Conservation (phyloP, 306 rosid species). For the Macrotyloma uniflorum region DNA sequence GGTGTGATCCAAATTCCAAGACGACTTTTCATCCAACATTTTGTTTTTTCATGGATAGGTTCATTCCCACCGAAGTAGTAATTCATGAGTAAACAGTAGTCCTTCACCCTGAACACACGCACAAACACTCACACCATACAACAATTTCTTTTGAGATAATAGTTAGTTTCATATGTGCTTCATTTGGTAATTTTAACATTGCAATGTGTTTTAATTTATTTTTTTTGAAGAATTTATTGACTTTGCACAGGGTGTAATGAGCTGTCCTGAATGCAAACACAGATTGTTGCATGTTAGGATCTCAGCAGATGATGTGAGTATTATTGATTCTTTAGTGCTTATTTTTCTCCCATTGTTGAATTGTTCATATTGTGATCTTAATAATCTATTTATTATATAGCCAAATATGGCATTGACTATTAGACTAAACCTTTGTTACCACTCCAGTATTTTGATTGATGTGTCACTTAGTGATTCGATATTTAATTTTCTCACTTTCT, state of each 20-base stretch:
- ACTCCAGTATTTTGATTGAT: neutral
- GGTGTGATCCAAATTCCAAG: conserved; percentile 53
- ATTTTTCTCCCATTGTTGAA: conserved; percentile 10
- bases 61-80: neutral
- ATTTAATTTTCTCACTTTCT: neutral
- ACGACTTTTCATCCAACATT: conserved; percentile 2
- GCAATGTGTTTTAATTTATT: conserved; percentile 17
- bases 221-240: conserved; percentile 38
- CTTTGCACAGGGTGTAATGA: conserved; percentile 91
- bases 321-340: conserved; percentile 18
- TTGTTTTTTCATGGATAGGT: conserved; percentile 20
- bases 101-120: neutral
- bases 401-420: neutral
- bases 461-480: neutral
- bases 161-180: conserved; percentile 19
- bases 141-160: conserved; percentile 11
- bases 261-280: conserved; percentile 88
- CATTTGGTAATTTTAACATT: conserved; percentile 21
- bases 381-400: neutral
- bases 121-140: neutral
- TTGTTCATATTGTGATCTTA: conserved; percentile 9
- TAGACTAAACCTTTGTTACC: neutral
- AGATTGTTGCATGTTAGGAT: conserved; percentile 78
- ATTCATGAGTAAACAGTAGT: neutral
- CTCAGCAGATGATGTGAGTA: conserved; percentile 94